Base-by-base conservation (phyloP, 495 filamentous ascomycete species). In the Penicillium arizonense region DNA sequence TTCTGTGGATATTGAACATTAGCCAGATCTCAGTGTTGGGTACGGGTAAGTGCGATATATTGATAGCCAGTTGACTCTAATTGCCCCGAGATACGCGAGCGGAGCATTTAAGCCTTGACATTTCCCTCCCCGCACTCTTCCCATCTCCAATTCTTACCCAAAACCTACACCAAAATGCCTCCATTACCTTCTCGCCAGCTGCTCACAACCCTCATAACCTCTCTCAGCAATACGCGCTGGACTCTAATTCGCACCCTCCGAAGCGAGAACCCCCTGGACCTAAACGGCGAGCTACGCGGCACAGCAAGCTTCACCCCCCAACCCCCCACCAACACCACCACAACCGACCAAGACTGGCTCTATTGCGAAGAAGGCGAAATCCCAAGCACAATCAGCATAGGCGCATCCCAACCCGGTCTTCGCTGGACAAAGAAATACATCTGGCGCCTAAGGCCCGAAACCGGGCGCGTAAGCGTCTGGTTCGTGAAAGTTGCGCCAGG, bases 361-460 rank as follows among this genome's bases (percentile, higher is more conserved):
- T 79, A 78, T 59, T 66, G 58, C 46, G 74, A 77, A 64, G 69
- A 74, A 56, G 76, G 75, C 55, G 66, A 70, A 30, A 72, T 79
- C 37, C 67, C 71, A 13, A 50, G 45, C 14, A 50, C 52, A 3
- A 50, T 62, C 10, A 51, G 47, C 3, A 36, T 43, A 21, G 50
- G 57, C 5, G 58, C 60, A 32, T 37, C 45, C 14, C 37, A 45
- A 38, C 40, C 60, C 3, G 68, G 71, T 0, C 50, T 76, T 10
- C 70, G 62, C 10, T 77, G 71, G 69, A 72, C 67, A 5, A 77
- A 77, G 55, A 75, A 74, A 48, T 77, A 77, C 35, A 75, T 77
- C 44, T 77, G 75, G 75, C 69, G 73, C 0, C 44, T 70, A 16
- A 50, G 41, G 24, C 56, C 44, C n/a, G 62, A 62, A 4, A 47